These are phyloP conservation scores for Flaveria brownii DNA, from an alignment of 129 eudicot species.

Conservation along the genomic window DNA sequence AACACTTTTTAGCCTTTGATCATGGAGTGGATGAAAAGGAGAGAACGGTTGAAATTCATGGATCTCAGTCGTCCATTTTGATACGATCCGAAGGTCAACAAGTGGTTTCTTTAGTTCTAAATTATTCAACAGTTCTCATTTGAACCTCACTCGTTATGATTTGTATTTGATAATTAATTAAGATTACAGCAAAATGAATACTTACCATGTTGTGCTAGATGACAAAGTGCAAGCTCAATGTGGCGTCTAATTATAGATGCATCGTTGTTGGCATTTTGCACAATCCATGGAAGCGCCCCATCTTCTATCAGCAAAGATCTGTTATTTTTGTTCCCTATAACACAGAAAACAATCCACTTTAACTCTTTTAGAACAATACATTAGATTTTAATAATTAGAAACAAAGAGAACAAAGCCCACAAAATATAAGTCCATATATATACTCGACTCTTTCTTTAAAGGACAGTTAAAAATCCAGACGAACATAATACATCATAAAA, in stretches of 20 bases:
- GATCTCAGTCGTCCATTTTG: not conserved
- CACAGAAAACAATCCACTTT: not conserved
- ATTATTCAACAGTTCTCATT: not conserved
- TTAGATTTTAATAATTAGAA: constrained; percentile 6
- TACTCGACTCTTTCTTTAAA: not conserved
- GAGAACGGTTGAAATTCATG: not conserved
- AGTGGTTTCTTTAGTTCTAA: not conserved
- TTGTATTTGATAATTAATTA: not conserved
- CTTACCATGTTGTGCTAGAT: constrained; percentile 92
- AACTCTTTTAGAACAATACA: constrained; percentile 9
- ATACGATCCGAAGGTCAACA: not conserved
- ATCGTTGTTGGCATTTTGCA: constrained; percentile 92
- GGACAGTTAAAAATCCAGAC: not conserved
- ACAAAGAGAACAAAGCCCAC: constrained; percentile 1
- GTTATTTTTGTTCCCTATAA: constrained; percentile 58
- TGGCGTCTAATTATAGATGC: constrained; percentile 87
- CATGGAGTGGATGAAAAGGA: not conserved
- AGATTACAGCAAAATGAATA: not conserved
- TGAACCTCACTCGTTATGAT: not conserved
- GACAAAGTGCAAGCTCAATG: constrained; percentile 96
- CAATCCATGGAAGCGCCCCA: constrained; percentile 97
- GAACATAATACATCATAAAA: not conserved
- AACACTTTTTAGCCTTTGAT: not conserved
- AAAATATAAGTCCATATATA: not conserved
- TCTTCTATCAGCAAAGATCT: constrained; percentile 88